A percentile compares a stretch with the other conserved stretches of the same genome.
Evolutionary conservation across 2,329 filamentous ascomycete species (phyloP).

Genomic region (Alternaria burnsii): DNA sequence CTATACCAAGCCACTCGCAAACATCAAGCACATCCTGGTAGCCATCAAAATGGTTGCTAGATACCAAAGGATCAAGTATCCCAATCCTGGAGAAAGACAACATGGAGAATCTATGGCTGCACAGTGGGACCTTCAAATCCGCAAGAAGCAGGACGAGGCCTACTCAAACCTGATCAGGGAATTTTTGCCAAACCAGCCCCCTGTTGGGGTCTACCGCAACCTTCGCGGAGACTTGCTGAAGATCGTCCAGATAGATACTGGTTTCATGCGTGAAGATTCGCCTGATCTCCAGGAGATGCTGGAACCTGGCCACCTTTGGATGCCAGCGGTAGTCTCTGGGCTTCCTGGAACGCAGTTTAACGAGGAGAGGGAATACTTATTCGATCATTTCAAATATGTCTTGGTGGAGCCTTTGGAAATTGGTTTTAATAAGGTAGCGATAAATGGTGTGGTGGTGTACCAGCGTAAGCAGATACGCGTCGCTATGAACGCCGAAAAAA

Average conservation of each 20-base stretch:
- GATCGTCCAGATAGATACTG: background rate
- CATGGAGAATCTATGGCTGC: background rate
- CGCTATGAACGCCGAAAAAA: background rate
- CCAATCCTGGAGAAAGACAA: background rate
- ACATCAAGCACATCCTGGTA: background rate
- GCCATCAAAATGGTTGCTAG: conserved; percentile 4
- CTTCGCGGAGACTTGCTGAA: background rate
- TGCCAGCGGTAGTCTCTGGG: background rate
- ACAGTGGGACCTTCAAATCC: background rate
- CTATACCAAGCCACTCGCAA: background rate
- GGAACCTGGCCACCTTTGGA: background rate
- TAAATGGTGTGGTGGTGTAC: background rate
- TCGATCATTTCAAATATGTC: background rate
- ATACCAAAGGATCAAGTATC: conserved; percentile 7
- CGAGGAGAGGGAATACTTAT: background rate
- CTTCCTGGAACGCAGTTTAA: background rate
- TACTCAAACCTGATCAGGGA: background rate
- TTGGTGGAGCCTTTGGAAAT: background rate
- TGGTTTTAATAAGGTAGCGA: background rate
- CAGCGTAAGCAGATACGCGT: background rate
- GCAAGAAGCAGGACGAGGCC: background rate
- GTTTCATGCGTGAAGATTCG: background rate
- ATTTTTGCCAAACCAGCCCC: background rate
- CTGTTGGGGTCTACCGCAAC: conserved; percentile 5
- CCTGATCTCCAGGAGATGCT: background rate